Evolutionary conservation across 257 asterid genomes (phyloP).

Genomic region (Dorcoceras hygrometricum): DNA sequence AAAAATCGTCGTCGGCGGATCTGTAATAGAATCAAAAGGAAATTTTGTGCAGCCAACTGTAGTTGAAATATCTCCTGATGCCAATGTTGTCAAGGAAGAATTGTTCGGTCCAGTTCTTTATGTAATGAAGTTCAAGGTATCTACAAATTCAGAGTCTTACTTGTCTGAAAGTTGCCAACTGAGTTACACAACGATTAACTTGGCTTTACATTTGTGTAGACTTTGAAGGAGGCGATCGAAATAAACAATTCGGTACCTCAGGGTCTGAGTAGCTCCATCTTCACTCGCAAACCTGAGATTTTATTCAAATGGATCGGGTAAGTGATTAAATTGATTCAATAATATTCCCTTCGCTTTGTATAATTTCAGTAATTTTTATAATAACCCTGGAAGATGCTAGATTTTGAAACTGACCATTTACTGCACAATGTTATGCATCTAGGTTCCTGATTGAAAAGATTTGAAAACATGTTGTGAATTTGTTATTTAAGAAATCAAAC

Average conservation of each 20-base stretch:
- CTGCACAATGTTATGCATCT: background rate
- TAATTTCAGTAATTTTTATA: background rate
- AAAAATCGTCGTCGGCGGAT: conserved; percentile 74
- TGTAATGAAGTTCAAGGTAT: conserved; percentile 89
- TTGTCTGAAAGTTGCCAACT: conserved; percentile 8
- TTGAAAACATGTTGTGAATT: background rate
- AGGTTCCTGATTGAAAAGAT: background rate
- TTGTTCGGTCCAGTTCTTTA: conserved; percentile 96
- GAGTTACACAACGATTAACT: conserved; percentile 7
- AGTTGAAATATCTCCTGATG: conserved; percentile 67
- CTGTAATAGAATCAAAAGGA: conserved; percentile 65
- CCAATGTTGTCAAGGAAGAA: conserved; percentile 86
- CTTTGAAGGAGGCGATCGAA: conserved; percentile 79
- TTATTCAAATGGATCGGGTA: conserved; percentile 97
- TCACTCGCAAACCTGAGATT: conserved; percentile 73
- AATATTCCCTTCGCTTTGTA: background rate
- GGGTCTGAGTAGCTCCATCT: conserved; percentile 98
- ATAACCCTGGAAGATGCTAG: background rate
- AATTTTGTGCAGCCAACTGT: conserved; percentile 93
- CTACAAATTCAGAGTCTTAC: background rate
- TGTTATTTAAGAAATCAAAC: background rate
- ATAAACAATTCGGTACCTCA: conserved; percentile 97
- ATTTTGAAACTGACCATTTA: background rate
- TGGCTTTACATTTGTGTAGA: conserved; percentile 47
- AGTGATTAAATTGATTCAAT: conserved; percentile 29